Evolutionary conservation across 2,329 filamentous ascomycete genomes (phyloP).

Genomic region (Pseudogymnoascus sp.): DNA sequence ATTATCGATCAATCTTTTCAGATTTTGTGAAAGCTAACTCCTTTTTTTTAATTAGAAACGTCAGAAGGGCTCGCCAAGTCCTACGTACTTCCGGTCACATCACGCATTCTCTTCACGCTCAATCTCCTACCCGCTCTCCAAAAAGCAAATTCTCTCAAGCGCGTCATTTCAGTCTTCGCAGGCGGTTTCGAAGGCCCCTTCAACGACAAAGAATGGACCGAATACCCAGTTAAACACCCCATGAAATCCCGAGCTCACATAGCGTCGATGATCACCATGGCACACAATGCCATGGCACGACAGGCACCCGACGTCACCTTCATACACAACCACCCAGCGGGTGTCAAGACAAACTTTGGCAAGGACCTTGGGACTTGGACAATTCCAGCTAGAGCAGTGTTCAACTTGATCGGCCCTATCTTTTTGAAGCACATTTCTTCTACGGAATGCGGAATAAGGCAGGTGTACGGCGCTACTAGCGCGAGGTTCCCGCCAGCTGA

Average conservation of each 20-base stretch:
- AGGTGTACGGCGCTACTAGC: constrained; percentile 36
- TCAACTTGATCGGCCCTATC: background rate
- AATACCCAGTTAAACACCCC: constrained; percentile 30
- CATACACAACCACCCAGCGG: constrained; percentile 41
- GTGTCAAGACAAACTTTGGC: constrained; percentile 38
- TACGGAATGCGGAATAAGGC: constrained; percentile 38
- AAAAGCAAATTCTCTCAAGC: constrained; percentile 37
- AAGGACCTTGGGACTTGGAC: constrained; percentile 33
- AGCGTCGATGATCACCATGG: constrained; percentile 41
- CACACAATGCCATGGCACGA: constrained; percentile 39
- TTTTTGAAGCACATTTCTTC: constrained; percentile 17
- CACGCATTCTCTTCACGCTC: constrained; percentile 45
- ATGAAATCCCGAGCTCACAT: constrained; percentile 36
- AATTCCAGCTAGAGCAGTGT: background rate
- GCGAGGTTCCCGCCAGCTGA: constrained; percentile 24
- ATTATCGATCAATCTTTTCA: background rate
- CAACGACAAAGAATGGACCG: constrained; percentile 34
- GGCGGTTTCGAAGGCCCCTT: constrained; percentile 45
- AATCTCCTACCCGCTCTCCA: constrained; percentile 50
- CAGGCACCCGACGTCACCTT: constrained; percentile 40
- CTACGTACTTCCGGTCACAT: constrained; percentile 45
- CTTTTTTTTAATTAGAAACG: constrained; percentile 37
- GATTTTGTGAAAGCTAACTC: background rate
- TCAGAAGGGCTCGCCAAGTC: constrained; percentile 46
- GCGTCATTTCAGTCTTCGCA: constrained; percentile 46